phyloP scores from a whole-genome alignment of 352 stramenopile species.

The Pythium monospermum region DNA sequence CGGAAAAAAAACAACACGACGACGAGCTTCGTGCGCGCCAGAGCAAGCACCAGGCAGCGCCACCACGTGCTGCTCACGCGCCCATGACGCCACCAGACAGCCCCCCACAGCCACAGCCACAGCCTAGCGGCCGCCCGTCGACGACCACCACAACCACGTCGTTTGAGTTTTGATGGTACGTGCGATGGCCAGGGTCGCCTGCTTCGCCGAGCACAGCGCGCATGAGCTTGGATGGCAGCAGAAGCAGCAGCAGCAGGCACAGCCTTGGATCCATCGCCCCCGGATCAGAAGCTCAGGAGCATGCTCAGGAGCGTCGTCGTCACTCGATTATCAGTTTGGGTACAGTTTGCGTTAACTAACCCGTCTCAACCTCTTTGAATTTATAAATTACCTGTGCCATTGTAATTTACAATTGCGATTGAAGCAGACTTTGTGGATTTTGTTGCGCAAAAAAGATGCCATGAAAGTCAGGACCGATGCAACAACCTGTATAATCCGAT shows the following conservation, averaged over 20 bases:
- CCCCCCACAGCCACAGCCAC: neutral
- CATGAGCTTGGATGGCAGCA: too few species aligned
- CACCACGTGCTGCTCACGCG: too few species aligned
- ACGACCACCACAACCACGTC: constrained; percentile 4
- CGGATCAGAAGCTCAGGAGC: too few species aligned
- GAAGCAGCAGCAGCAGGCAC: too few species aligned
- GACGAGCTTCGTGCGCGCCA: constrained; percentile 22
- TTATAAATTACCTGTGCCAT: constrained; percentile 15
- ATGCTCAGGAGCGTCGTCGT: too few species aligned
- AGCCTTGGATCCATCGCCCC: neutral
- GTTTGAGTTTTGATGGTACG: constrained; percentile 18
- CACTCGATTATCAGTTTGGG: constrained; percentile 9
- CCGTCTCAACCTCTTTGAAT: constrained; percentile 7
- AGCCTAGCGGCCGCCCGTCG: neutral
- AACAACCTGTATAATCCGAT: constrained; percentile 13
- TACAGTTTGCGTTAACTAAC: constrained; percentile 11
- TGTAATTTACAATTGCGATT: constrained; percentile 15
- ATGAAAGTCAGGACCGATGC: constrained; percentile 23
- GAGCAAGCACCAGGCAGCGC: constrained; percentile 26
- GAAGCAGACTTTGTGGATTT: constrained; percentile 4
- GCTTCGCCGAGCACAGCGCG: neutral
- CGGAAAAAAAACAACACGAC: constrained; percentile 20
- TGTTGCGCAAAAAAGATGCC: constrained; percentile 16
- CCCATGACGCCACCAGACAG: constrained; percentile 1
- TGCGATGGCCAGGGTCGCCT: constrained; percentile 4